Evolutionary conservation across 2,329 filamentous ascomycete genomes (phyloP).

Genomic region (Escovopsis sp.): DNA sequence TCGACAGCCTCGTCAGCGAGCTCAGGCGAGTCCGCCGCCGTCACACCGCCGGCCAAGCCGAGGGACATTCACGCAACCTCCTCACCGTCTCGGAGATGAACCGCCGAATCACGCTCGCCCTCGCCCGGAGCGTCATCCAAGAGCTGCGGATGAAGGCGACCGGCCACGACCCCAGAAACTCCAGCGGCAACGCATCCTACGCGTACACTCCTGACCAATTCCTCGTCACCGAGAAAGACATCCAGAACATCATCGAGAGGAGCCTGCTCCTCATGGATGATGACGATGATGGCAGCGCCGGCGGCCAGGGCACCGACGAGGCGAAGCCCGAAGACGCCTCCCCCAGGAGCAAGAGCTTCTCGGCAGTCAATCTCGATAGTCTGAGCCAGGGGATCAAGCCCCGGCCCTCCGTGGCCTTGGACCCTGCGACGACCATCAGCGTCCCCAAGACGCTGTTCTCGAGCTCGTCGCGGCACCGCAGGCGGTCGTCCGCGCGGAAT

Average conservation of each 20-base stretch:
- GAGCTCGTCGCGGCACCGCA: constrained; percentile 6
- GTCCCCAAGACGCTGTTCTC: constrained; percentile 17
- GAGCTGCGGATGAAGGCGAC: neutral
- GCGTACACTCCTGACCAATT: neutral
- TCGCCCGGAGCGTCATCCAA: neutral
- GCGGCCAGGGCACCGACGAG: neutral
- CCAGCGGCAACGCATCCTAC: neutral
- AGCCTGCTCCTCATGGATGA: neutral
- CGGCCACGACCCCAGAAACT: neutral
- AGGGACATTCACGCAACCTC: neutral
- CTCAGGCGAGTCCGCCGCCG: no score
- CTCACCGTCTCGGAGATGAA: neutral
- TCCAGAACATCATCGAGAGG: neutral
- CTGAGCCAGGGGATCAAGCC: constrained; percentile 11
- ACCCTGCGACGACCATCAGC: constrained; percentile 20
- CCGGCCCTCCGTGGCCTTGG: constrained; percentile 10
- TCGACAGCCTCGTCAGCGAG: no score
- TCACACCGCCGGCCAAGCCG: no score
- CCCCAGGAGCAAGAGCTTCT: constrained; percentile 1
- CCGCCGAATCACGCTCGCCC: neutral
- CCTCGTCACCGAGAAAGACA: neutral
- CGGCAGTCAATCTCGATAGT: constrained; percentile 10
- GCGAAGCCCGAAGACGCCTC: neutral
- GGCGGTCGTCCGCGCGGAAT: constrained; percentile 8
- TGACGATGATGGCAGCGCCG: neutral